phyloP scores from a whole-genome alignment of 2,329 filamentous ascomycete genomes.

The Sphaerulina vaccinii region DNA sequence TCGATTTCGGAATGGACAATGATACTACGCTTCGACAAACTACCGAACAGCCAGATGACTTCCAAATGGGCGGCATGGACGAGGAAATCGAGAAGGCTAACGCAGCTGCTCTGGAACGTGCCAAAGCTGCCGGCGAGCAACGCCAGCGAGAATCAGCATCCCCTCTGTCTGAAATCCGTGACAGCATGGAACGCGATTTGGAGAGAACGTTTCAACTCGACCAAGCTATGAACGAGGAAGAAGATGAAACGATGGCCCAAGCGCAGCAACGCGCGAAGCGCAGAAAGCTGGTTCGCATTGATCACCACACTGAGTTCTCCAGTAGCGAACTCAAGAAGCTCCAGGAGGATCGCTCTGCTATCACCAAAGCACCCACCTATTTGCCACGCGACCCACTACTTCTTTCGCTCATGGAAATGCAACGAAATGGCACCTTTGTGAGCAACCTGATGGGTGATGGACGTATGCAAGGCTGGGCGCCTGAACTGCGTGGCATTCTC shows the following conservation, averaged over 20 bases:
- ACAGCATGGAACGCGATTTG: constrained; percentile 59
- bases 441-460: constrained; percentile 81
- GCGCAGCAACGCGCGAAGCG: constrained; percentile 70
- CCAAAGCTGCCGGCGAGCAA: constrained; percentile 43
- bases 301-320: constrained; percentile 74
- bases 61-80: constrained; percentile 47
- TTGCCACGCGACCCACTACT: constrained; percentile 84
- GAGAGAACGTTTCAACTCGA: constrained; percentile 57
- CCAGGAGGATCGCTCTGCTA: constrained; percentile 80
- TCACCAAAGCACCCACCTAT: constrained; percentile 78
- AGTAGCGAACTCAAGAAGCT: constrained; percentile 79
- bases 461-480: constrained; percentile 74
- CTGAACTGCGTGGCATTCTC: constrained; percentile 88
- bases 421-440: constrained; percentile 86
- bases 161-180: constrained; percentile 54
- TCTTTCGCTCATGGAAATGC: constrained; percentile 85
- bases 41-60: constrained; percentile 30
- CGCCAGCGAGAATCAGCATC: constrained; percentile 50
- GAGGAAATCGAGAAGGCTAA: constrained; percentile 44
- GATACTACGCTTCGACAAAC: constrained; percentile 33
- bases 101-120: constrained; percentile 37
- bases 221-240: constrained; percentile 42
- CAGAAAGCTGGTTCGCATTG: constrained; percentile 78
- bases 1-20: constrained; percentile 46
- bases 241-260: constrained; percentile 54